Evolutionary conservation across 805 yeast genomes (phyloP).

Genomic region (Candida wancherniae): DNA sequence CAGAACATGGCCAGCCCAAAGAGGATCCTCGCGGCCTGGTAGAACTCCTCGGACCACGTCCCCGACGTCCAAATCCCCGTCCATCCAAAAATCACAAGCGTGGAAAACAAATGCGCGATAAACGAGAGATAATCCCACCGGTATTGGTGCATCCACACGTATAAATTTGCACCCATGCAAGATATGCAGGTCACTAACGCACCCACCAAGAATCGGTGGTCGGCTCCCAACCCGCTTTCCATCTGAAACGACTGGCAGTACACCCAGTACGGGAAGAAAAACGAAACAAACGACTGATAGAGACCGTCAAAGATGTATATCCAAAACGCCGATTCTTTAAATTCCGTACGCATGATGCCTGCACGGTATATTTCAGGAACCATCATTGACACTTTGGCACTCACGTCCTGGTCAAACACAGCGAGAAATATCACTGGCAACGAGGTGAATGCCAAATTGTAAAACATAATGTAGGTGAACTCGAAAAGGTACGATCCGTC

Average conservation of each 20-base stretch:
- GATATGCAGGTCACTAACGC: slow-evolving; percentile 62
- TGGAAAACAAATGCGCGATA: slow-evolving; percentile 52
- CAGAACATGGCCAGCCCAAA: slow-evolving; percentile 62
- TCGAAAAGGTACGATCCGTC: slow-evolving; percentile 77
- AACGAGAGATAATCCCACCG: slow-evolving; percentile 79
- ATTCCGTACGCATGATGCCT: slow-evolving; percentile 61
- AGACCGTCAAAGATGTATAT: slow-evolving; percentile 65
- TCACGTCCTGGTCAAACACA: slow-evolving; percentile 70
- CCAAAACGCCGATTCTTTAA: slow-evolving; percentile 57
- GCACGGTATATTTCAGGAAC: slow-evolving; percentile 68
- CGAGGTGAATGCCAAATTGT: slow-evolving; percentile 77
- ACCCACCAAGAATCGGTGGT: slow-evolving; percentile 74
- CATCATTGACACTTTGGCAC: slow-evolving; percentile 56
- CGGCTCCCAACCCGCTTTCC: slow-evolving; percentile 52
- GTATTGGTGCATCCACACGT: slow-evolving; percentile 61
- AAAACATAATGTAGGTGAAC: slow-evolving; percentile 72
- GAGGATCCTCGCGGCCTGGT: slow-evolving; percentile 51
- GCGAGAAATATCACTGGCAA: slow-evolving; percentile 72
- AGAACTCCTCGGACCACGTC: slow-evolving; percentile 50
- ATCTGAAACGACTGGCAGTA: slow-evolving; percentile 40
- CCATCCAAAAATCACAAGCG: slow-evolving; percentile 64
- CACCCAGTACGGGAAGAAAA: slow-evolving; percentile 60
- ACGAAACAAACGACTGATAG: slow-evolving; percentile 66
- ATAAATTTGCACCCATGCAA: slow-evolving; percentile 61
- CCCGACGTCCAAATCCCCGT: slow-evolving; percentile 74